Percentiles rank a stretch among this genome's conserved stretches.
Evolutionary conservation across 2,329 filamentous ascomycete genomes (phyloP).

Genomic region (Truncatella angustata): DNA sequence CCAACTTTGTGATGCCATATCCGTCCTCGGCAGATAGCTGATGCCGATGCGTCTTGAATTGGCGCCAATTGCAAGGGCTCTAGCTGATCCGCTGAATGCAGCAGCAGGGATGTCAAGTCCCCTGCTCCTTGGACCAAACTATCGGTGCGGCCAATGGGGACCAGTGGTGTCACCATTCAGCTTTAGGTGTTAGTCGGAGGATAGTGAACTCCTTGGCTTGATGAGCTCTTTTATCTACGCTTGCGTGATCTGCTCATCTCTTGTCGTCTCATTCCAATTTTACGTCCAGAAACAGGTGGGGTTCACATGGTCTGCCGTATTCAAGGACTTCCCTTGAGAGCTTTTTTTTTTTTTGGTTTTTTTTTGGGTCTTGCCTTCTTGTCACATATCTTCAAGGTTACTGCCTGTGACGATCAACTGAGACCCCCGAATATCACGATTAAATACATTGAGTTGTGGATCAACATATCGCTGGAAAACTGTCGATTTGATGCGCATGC

Average conservation of each 20-base stretch:
- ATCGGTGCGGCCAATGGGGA: not conserved
- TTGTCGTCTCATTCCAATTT: not conserved
- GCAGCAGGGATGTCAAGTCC: not conserved
- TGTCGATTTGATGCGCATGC: no score
- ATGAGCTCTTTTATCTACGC: conserved; percentile 4
- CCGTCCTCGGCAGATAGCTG: no score
- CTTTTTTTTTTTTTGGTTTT: not conserved
- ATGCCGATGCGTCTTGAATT: not conserved
- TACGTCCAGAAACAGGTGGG: not conserved
- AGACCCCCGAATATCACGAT: not conserved
- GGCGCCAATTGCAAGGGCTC: not conserved
- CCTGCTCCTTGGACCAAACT: conserved; percentile 1
- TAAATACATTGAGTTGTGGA: conserved; percentile 2
- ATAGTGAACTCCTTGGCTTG: conserved; percentile 2
- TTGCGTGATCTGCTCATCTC: not conserved
- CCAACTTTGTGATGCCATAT: no score
- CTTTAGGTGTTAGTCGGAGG: not conserved
- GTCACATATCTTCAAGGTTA: conserved; percentile 4
- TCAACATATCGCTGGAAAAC: no score
- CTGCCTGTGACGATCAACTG: not conserved
- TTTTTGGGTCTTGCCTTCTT: not conserved
- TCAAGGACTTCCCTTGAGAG: not conserved
- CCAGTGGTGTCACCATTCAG: conserved; percentile 6
- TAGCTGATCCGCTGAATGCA: not conserved
- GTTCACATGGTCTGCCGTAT: conserved; percentile 8